Percentiles rank a stretch among this genome's conserved stretches.
Evolutionary conservation across 2,329 filamentous ascomycete species (phyloP).

Genomic region (Sporothrix brasiliensis): DNA sequence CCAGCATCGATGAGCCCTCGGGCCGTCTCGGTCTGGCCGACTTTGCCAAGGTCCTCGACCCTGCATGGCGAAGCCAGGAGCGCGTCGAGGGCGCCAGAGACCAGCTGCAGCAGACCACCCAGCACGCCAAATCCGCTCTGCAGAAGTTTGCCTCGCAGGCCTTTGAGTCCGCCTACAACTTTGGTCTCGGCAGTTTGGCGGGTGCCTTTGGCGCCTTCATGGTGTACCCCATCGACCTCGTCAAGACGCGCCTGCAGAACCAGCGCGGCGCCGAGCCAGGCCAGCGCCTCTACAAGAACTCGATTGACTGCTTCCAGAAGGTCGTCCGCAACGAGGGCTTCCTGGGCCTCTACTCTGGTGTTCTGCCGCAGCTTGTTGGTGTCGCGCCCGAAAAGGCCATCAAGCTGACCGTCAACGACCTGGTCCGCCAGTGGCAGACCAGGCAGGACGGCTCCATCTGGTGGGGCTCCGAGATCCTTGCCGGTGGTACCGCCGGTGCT

Average conservation of each 20-base stretch:
- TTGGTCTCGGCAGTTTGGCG: slow-evolving; percentile 82
- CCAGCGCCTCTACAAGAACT: slow-evolving; percentile 93
- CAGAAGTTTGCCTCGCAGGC: slow-evolving; percentile 64
- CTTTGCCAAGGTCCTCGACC: slow-evolving; percentile 93
- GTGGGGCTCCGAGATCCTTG: slow-evolving; percentile 72
- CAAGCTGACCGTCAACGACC: slow-evolving; percentile 96
- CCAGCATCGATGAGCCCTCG: slow-evolving; percentile 85
- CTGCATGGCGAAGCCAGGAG: slow-evolving; percentile 78
- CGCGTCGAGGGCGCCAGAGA: slow-evolving; percentile 48
- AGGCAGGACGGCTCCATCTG: slow-evolving; percentile 75
- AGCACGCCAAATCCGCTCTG: slow-evolving; percentile 57
- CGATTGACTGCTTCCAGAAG: slow-evolving; percentile 90
- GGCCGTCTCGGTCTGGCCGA: slow-evolving; percentile 79
- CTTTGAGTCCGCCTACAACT: slow-evolving; percentile 84
- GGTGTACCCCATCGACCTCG: slow-evolving; percentile 98
- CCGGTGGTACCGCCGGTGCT: slow-evolving; percentile 85
- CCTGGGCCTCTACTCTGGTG: slow-evolving; percentile 87
- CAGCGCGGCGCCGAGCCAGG: slow-evolving; percentile 82
- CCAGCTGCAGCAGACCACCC: slow-evolving; percentile 42
- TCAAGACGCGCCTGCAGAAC: slow-evolving; percentile 99
- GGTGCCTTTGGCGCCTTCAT: slow-evolving; percentile 98
- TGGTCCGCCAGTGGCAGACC: slow-evolving; percentile 76
- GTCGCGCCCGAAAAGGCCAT: slow-evolving; percentile 99
- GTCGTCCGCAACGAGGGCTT: slow-evolving; percentile 92
- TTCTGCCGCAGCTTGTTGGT: slow-evolving; percentile 91